Evolutionary conservation across 495 filamentous ascomycete species (phyloP).

Genomic region (Neurospora africana): DNA sequence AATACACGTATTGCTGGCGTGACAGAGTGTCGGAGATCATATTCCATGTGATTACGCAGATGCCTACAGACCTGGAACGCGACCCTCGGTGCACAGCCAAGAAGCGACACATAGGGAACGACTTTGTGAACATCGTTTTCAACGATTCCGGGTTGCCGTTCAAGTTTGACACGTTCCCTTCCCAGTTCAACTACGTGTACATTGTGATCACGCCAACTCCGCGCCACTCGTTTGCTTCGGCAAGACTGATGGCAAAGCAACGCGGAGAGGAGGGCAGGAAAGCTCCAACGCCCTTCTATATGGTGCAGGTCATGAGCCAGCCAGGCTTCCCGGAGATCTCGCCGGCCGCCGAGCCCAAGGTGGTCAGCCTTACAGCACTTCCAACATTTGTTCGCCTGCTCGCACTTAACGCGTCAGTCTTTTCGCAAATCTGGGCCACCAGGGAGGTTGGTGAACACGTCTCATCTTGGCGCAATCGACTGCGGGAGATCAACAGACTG

Average conservation of each 20-base stretch:
- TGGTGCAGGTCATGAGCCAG: slow-evolving; percentile 73
- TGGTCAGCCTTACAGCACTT: slow-evolving; percentile 68
- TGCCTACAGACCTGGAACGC: slow-evolving; percentile 74
- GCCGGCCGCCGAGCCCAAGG: slow-evolving; percentile 74
- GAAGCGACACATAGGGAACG: slow-evolving; percentile 94
- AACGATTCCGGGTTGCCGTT: slow-evolving; percentile 87
- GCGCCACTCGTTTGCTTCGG: slow-evolving; percentile 48
- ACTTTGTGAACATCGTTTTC: slow-evolving; percentile 96
- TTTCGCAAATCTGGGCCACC: slow-evolving; percentile 76
- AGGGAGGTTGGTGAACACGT: slow-evolving; percentile 73
- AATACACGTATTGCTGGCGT: slow-evolving; percentile 83
- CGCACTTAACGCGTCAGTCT: slow-evolving; percentile 87
- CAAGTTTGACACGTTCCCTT: slow-evolving; percentile 83
- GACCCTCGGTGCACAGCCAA: slow-evolving; percentile 72
- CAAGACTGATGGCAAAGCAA: slow-evolving; percentile 27
- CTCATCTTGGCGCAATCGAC: slow-evolving; percentile 78
- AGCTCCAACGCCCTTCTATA: slow-evolving; percentile 52
- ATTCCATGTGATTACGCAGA: slow-evolving; percentile 91
- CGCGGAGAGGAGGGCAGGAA: slow-evolving; percentile 28
- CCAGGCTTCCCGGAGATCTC: slow-evolving; percentile 84
- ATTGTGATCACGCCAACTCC: slow-evolving; percentile 89
- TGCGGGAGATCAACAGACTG: slow-evolving; percentile 73
- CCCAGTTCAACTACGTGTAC: slow-evolving; percentile 89
- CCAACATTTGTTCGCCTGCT: slow-evolving; percentile 83
- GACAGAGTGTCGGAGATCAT: slow-evolving; percentile 91